A percentile compares a stretch with the other conserved stretches of the same genome.
These are phyloP conservation scores for Solanum pinnatisectum DNA, from an alignment of 257 asterid species.

Conservation along the genomic window DNA sequence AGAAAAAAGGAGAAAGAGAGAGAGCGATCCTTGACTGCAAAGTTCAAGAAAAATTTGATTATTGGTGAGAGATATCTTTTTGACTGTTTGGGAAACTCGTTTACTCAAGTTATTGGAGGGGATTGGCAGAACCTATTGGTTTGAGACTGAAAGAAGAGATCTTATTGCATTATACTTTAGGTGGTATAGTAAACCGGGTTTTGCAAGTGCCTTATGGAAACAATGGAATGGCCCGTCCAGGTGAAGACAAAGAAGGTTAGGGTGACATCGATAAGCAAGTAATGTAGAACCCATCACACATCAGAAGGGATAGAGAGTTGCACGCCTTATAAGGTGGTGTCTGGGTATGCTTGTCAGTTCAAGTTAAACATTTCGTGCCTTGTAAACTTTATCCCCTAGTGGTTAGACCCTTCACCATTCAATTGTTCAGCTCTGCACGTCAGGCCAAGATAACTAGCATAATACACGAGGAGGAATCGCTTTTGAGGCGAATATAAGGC, in stretches of 20 bases:
- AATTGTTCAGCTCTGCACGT: background rate
- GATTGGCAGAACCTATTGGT: background rate
- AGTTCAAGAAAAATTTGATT: background rate
- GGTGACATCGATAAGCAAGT: background rate
- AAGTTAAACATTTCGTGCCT: background rate
- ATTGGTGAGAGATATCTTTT: background rate
- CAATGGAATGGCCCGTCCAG: background rate
- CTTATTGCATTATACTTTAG: background rate
- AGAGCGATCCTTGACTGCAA: background rate
- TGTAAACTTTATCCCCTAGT: background rate
- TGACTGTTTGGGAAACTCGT: background rate
- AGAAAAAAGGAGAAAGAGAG: background rate
- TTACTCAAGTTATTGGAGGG: background rate
- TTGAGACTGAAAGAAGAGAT: background rate
- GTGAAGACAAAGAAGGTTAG: background rate
- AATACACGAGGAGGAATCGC: background rate
- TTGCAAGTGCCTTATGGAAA: background rate
- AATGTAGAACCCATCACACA: background rate
- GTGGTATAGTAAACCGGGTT: background rate
- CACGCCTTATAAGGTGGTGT: background rate
- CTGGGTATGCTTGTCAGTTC: background rate
- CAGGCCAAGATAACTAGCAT: background rate
- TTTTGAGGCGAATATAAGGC: background rate
- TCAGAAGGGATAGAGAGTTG: background rate
- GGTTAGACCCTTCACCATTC: background rate